Conservation (phyloP, 441 rosid genomes). For the Theobroma grandiflorum region DNA sequence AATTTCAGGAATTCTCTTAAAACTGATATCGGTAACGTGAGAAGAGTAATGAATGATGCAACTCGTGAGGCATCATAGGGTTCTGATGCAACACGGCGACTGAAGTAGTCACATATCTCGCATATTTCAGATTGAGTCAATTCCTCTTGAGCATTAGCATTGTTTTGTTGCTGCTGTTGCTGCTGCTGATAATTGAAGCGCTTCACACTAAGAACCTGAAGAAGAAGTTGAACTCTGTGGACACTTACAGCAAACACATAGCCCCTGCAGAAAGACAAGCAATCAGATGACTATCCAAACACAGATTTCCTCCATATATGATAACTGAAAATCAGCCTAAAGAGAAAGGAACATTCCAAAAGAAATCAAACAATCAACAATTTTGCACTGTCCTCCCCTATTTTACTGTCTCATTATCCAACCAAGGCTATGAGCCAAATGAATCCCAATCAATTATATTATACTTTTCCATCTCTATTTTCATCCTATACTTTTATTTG, state of each 20-base stretch:
- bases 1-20: slow-evolving; percentile 92
- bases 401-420: background rate
- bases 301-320: background rate
- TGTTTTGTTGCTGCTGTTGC: slow-evolving; percentile 68
- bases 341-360: background rate
- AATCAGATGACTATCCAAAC: slow-evolving; percentile 12
- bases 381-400: background rate
- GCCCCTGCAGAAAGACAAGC: slow-evolving; percentile 65
- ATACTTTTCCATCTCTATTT: background rate
- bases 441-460: background rate
- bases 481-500: background rate
- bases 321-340: background rate
- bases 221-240: slow-evolving; percentile 97
- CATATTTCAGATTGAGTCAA: slow-evolving; percentile 85
- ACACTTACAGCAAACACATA: slow-evolving; percentile 98
- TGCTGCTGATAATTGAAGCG: slow-evolving; percentile 95
- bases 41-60: slow-evolving; percentile 98
- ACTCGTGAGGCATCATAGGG: slow-evolving; percentile 99
- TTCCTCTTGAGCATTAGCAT: slow-evolving; percentile 76
- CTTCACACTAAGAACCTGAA: slow-evolving; percentile 96
- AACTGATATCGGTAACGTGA: slow-evolving; percentile 93
- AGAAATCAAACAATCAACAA: slow-evolving; percentile 16
- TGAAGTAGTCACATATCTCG: slow-evolving; percentile 97
- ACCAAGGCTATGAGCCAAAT: background rate
- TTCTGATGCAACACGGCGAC: slow-evolving; percentile 98